phyloP scores from a whole-genome alignment of 1,284 basidiomycete species.

The Cystobasidium slooffiae region DNA sequence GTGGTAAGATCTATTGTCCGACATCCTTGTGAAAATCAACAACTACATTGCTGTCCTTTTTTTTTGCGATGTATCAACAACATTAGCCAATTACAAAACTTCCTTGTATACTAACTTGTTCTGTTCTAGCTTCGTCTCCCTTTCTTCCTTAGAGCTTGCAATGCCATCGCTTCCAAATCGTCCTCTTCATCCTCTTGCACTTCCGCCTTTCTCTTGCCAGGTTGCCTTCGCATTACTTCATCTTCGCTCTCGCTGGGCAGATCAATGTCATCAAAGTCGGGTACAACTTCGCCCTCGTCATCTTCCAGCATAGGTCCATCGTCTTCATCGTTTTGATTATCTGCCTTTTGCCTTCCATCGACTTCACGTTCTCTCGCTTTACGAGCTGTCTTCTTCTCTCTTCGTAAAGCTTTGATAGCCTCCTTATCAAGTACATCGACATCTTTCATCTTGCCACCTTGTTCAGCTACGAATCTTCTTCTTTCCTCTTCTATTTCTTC shows the following conservation, averaged over 20 bases:
- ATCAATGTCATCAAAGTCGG: conserved; percentile 33
- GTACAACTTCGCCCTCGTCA: conserved; percentile 12
- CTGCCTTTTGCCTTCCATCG: conserved; percentile 41
- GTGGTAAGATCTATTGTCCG: too few relatives aligned
- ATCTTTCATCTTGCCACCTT: conserved; percentile 71
- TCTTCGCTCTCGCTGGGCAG: conserved; percentile 40
- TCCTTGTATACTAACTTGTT: too few relatives aligned
- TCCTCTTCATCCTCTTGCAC: conserved; percentile 42
- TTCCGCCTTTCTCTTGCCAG: not conserved
- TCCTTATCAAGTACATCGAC: conserved; percentile 77
- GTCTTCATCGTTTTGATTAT: not conserved
- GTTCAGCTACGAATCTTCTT: conserved; percentile 70
- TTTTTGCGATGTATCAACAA: too few relatives aligned
- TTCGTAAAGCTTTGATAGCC: conserved; percentile 82
- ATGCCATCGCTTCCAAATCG: conserved; percentile 52
- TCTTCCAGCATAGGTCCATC: conserved; percentile 17
- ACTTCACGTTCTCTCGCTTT: conserved; percentile 72
- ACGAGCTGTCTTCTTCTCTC: conserved; percentile 79
- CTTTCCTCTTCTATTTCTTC: conserved; percentile 71
- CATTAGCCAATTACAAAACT: too few relatives aligned
- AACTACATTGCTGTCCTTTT: too few relatives aligned
- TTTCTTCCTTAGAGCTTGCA: conserved; percentile 47
- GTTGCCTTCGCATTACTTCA: not conserved
- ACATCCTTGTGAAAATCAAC: too few relatives aligned
- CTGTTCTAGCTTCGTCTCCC: too few relatives aligned